Evolutionary conservation across 2,329 filamentous ascomycete genomes (phyloP).

Genomic region (Cladosporium sp.): DNA sequence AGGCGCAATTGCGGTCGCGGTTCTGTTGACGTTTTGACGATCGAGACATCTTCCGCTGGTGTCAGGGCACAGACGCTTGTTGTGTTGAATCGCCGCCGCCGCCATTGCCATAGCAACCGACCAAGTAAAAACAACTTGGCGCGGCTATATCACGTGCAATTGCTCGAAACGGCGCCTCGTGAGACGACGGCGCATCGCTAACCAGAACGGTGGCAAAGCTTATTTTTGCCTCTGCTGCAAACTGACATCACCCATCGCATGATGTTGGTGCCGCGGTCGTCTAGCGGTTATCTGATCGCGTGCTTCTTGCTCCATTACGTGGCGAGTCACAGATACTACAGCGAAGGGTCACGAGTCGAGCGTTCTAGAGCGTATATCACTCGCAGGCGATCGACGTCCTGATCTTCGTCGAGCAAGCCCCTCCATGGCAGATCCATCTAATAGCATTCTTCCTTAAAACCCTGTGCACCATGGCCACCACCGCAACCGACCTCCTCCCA

Average conservation of each 20-base stretch:
- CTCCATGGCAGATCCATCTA: not conserved
- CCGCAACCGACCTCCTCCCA: constrained; percentile 16
- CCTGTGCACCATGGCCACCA: constrained; percentile 13
- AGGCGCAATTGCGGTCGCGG: not conserved
- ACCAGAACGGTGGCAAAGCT: not conserved
- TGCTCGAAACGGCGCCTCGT: not conserved
- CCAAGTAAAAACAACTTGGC: not conserved
- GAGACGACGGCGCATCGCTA: not conserved
- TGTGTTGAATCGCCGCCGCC: not conserved
- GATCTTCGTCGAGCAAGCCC: not conserved
- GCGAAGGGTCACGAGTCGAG: not conserved
- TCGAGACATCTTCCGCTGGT: constrained; percentile 10
- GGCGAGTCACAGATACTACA: not conserved
- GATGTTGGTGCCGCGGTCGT: not conserved
- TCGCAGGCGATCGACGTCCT: not conserved
- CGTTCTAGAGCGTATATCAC: not conserved
- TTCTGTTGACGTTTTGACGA: constrained; percentile 11
- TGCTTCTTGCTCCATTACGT: not conserved
- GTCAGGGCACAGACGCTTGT: not conserved
- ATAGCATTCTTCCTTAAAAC: not conserved
- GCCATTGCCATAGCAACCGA: not conserved
- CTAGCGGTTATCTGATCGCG: constrained; percentile 5
- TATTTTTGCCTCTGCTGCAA: not conserved
- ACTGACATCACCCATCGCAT: not conserved
- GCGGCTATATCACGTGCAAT: not conserved